These are phyloP conservation scores for Cercospora sp. DNA, from an alignment of 2,329 filamentous ascomycete genomes.

Conservation along the genomic window DNA sequence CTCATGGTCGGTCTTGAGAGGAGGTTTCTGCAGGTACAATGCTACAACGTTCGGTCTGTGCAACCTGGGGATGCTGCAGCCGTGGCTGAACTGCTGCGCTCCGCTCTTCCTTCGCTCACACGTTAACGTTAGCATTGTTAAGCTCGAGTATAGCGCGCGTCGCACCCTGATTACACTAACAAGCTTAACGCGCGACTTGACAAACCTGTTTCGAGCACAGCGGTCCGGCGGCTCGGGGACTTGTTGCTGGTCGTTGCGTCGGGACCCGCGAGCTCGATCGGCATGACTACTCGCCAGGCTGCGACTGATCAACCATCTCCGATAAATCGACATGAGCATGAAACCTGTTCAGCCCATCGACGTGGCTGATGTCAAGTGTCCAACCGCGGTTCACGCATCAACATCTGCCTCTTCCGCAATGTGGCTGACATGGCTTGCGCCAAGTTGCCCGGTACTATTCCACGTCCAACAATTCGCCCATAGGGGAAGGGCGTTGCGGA, in stretches of 20 bases:
- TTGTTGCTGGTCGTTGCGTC: not conserved
- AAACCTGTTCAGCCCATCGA: not conserved
- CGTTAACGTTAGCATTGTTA: not conserved
- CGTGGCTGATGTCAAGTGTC: not conserved
- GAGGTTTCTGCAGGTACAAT: not conserved
- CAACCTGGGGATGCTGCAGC: not conserved
- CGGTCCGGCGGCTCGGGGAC: not conserved
- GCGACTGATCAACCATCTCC: not conserved
- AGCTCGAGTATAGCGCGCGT: not conserved
- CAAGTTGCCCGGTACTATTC: not conserved
- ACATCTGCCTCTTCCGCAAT: not conserved
- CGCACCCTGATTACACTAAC: not conserved
- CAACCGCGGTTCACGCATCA: not conserved
- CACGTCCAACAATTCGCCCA: not conserved
- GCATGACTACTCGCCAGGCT: not conserved
- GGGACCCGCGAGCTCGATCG: not conserved
- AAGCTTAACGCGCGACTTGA: not conserved
- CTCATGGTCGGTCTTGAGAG: not conserved
- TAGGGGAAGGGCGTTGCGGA: not conserved
- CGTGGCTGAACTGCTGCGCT: not conserved
- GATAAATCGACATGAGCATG: not conserved
- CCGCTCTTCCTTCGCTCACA: not conserved
- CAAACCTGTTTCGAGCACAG: not conserved
- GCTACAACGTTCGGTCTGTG: not conserved
- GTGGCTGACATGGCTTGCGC: not conserved